Evolutionary conservation across 1,139 yeast genomes (phyloP).

Genomic region (Nakaseomyces nivariensis): DNA sequence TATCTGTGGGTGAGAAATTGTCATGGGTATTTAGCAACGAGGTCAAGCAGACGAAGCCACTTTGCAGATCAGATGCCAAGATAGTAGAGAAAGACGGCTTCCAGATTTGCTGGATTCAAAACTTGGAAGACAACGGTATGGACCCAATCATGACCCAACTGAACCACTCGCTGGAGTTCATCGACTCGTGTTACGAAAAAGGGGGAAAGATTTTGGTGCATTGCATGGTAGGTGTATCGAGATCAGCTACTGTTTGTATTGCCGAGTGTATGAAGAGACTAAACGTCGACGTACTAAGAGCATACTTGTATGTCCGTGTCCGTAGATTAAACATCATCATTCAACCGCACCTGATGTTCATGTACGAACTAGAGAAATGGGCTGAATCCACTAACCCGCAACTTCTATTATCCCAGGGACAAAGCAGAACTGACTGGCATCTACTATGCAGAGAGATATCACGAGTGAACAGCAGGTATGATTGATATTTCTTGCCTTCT

Average conservation of each 20-base stretch:
- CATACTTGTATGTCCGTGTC: conserved; percentile 74
- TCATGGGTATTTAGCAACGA: conserved; percentile 37
- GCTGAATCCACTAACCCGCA: conserved; percentile 56
- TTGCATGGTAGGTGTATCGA: conserved; percentile 85
- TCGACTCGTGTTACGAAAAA: conserved; percentile 32
- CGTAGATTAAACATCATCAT: conserved; percentile 79
- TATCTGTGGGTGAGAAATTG: conserved; percentile 82
- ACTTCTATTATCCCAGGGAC: conserved; percentile 10
- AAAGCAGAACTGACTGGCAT: conserved; percentile 60
- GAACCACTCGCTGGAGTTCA: conserved; percentile 35
- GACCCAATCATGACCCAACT: conserved; percentile 39
- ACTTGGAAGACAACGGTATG: conserved; percentile 43
- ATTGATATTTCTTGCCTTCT: conserved; percentile 8
- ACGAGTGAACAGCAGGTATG: conserved; percentile 47
- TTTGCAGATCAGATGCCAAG: neutral
- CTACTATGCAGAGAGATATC: conserved; percentile 80
- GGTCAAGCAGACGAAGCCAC: conserved; percentile 10
- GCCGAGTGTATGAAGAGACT: conserved; percentile 80
- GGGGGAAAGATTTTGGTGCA: conserved; percentile 59
- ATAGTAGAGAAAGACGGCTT: conserved; percentile 28
- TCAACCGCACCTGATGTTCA: conserved; percentile 79
- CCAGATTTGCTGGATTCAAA: conserved; percentile 31
- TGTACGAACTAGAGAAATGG: conserved; percentile 76
- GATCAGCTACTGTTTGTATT: conserved; percentile 83
- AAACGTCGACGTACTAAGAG: conserved; percentile 54